These are phyloP conservation scores for Linnemannia elongata DNA, from an alignment of 192 early-diverging fungal genomes.

Conservation along the genomic window DNA sequence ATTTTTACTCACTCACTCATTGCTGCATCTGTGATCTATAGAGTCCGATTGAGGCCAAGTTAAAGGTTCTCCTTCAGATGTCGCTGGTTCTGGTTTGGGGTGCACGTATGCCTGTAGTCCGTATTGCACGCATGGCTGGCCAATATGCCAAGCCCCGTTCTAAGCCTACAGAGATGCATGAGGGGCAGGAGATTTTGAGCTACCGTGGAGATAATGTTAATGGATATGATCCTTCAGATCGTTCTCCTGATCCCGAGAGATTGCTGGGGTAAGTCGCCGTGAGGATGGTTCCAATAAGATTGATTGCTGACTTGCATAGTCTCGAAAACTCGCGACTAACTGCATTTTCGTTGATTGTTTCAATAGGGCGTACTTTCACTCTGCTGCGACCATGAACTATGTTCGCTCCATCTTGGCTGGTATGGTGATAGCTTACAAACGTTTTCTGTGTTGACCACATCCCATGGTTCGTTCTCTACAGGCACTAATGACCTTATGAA, in stretches of 20 bases:
- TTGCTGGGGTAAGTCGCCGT: conserved; percentile 71
- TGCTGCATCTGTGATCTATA: conserved; percentile 20
- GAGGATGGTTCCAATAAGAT: neutral
- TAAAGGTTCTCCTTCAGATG: conserved; percentile 98
- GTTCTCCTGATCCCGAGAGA: conserved; percentile 91
- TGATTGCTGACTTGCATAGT: neutral
- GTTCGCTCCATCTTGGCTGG: conserved; percentile 85
- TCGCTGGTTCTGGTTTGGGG: conserved; percentile 95
- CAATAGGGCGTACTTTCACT: conserved; percentile 92
- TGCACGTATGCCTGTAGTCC: conserved; percentile 87
- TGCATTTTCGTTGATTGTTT: neutral
- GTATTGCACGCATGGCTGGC: conserved; percentile 97
- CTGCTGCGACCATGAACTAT: conserved; percentile 95
- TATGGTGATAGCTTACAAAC: conserved; percentile 47
- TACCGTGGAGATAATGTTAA: conserved; percentile 99
- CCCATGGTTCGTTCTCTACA: neutral
- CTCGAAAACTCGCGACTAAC: neutral
- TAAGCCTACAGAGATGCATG: conserved; percentile 85
- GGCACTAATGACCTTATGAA: neutral
- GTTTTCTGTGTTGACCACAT: neutral
- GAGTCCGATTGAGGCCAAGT: conserved; percentile 91
- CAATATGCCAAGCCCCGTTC: conserved; percentile 99
- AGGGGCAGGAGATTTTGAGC: conserved; percentile 84
- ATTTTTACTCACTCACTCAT: neutral
- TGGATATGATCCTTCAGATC: conserved; percentile 86